phyloP scores from a whole-genome alignment of 208 protist species.

The Kentomonas sorsogonicus region DNA sequence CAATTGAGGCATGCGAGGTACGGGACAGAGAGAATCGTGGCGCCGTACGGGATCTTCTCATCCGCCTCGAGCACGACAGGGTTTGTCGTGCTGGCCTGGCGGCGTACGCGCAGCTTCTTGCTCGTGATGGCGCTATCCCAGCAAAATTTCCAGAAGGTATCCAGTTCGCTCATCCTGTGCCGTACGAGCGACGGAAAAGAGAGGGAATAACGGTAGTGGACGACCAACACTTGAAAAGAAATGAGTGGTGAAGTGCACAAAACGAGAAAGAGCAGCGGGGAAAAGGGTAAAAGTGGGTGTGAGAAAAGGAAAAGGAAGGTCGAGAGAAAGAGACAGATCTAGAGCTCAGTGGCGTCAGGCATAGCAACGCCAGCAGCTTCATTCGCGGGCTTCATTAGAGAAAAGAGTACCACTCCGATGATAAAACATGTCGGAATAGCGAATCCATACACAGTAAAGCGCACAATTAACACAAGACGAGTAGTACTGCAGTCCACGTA shows the following conservation, averaged over 20 bases:
- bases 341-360: neutral
- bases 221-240: slow-evolving; percentile 5
- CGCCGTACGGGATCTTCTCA: slow-evolving; percentile 41
- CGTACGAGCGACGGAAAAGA: no score
- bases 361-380: no score
- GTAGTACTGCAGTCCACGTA: no score
- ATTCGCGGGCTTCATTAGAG: no score
- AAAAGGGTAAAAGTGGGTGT: slow-evolving; percentile 6
- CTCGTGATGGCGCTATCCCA: slow-evolving; percentile 42
- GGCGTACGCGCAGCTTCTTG: slow-evolving; percentile 38
- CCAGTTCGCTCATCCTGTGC: slow-evolving; percentile 12
- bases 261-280: slow-evolving; percentile 8
- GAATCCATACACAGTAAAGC: no score
- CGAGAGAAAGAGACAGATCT: slow-evolving; percentile 5
- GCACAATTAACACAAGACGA: no score
- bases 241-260: neutral
- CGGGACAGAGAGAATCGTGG: slow-evolving; percentile 56
- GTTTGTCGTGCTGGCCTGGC: slow-evolving; percentile 8
- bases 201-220: slow-evolving; percentile 7
- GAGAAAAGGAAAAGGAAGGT: neutral
- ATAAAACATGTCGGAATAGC: no score
- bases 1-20: slow-evolving; percentile 60
- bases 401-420: no score
- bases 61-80: slow-evolving; percentile 30
- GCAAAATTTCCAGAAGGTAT: slow-evolving; percentile 66